Evolutionary conservation across 495 filamentous ascomycete genomes (phyloP), one percentile per base, ranked within the genome.

Genomic region (Evernia prunastri): DNA sequence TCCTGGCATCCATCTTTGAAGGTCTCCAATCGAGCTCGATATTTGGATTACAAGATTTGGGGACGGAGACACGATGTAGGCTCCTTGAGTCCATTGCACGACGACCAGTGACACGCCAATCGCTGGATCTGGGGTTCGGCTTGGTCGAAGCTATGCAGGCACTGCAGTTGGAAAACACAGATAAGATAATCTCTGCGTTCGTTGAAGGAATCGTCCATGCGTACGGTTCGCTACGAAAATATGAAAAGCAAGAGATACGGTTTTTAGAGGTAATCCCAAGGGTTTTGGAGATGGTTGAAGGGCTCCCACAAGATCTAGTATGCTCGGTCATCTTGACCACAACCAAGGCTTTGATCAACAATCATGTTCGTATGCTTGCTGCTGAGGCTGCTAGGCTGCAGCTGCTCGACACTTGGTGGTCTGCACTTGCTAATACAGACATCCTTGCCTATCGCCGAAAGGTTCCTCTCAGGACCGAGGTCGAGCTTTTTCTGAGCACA

Each of bases 11-110:
- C 12, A 11, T 69, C 17, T 29, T 61, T 17, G 42, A 65, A 13
- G 64, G 60, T 29, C 60, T 67, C 3, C 60, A 61, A 27, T 33
- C 54, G 18, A 67, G 64, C 20, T 42, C 61, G 11, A 43, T 67
- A 20, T 65, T 61, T n/a, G 43, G 33, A 17, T 33, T 54, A 9
- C 53, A 35, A 31, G 43, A 66, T 39, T 33, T 57, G 20, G 35
- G 40, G n/a, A 31, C 23, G 3, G 60, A 53, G n/a, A 64, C 39
- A 35, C 36, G 47, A 15, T 17, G 23, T 40, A 29, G 47, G 47
- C 39, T 67, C 15, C 29, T 59, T 6, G 47, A 39, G 9, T 36
- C 45, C 7, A 53, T 60, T n/a, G 20, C 57, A 36, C 45, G 45
- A 59, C 51, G 59, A 18, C 33, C 49, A 13, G n/a, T 49, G 6